phyloP scores from a whole-genome alignment of 768 basidiomycete genomes.

The Auricularia heimuer region DNA sequence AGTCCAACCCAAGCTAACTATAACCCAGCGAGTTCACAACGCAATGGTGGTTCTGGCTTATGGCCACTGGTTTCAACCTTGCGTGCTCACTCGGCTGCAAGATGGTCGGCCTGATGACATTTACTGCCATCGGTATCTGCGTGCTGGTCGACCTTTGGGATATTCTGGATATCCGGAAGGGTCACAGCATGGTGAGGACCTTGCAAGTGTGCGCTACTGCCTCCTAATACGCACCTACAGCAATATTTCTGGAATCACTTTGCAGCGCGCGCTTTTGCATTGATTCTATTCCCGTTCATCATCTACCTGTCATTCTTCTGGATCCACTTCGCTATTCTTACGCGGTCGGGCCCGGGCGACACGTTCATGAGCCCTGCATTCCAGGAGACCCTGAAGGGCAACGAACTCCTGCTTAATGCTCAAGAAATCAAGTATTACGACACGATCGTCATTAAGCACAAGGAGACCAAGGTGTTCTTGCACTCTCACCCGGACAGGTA shows the following conservation, averaged over 20 bases:
- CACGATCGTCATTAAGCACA: conserved; percentile 77
- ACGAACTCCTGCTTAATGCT: conserved; percentile 84
- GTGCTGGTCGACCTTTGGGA: conserved; percentile 94
- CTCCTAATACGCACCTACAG: conserved; percentile 28
- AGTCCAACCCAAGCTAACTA: neutral
- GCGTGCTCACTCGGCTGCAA: conserved; percentile 96
- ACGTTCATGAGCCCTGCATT: conserved; percentile 96
- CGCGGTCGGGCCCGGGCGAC: conserved; percentile 84
- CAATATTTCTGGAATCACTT: conserved; percentile 89
- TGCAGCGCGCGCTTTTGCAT: conserved; percentile 66
- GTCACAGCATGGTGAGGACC: conserved; percentile 65
- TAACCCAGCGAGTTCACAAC: conserved; percentile 65
- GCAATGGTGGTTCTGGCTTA: conserved; percentile 93
- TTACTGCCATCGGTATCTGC: conserved; percentile 78
- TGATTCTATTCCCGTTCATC: conserved; percentile 81
- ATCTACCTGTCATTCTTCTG: conserved; percentile 96
- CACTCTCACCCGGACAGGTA: conserved; percentile 91
- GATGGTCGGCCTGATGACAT: conserved; percentile 92
- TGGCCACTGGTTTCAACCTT: conserved; percentile 85
- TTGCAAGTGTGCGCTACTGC: neutral
- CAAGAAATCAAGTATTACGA: conserved; percentile 97
- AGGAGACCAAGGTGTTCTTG: conserved; percentile 84
- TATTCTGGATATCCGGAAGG: conserved; percentile 74
- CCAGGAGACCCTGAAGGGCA: conserved; percentile 90
- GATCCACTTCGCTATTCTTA: conserved; percentile 84